Evolutionary conservation across 352 stramenopile genomes (phyloP).

Genomic region (Phytophthora pinifolia): DNA sequence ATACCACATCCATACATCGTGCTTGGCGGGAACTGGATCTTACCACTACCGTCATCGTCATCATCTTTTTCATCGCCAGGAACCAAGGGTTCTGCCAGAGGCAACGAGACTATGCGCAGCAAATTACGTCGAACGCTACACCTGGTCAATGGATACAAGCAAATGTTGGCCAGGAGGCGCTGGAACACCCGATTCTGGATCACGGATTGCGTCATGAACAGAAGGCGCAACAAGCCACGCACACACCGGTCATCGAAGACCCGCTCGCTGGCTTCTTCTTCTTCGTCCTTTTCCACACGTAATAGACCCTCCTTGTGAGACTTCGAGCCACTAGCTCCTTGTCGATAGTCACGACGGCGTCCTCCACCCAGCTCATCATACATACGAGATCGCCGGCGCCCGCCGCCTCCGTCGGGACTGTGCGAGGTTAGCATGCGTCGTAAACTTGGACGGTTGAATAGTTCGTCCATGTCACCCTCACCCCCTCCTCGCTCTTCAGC

Average conservation of each 20-base stretch:
- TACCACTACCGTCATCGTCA: constrained; percentile 37
- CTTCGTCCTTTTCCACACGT: constrained; percentile 71
- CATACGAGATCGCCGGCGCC: constrained; percentile 46
- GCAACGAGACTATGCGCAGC: constrained; percentile 59
- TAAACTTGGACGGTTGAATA: constrained; percentile 76
- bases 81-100: constrained; percentile 45
- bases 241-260: constrained; percentile 74
- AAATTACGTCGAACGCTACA: constrained; percentile 59
- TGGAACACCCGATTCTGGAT: constrained; percentile 85
- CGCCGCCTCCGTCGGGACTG: constrained; percentile 43
- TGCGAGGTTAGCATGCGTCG: constrained; percentile 83
- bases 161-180: constrained; percentile 77
- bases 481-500: constrained; percentile 31
- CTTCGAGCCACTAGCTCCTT: constrained; percentile 15
- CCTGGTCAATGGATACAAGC: constrained; percentile 74
- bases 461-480: constrained; percentile 53
- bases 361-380: constrained; percentile 46
- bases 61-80: constrained; percentile 36
- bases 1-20: constrained; percentile 57
- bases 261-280: constrained; percentile 56
- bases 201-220: constrained; percentile 83
- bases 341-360: constrained; percentile 37
- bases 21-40: constrained; percentile 53
- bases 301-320: constrained; percentile 60
- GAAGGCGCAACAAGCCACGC: constrained; percentile 60